A percentile compares a stretch with the other conserved stretches of the same genome.
Conservation (phyloP, 2,329 filamentous ascomycete species). For the Geosmithia putterillii region DNA sequence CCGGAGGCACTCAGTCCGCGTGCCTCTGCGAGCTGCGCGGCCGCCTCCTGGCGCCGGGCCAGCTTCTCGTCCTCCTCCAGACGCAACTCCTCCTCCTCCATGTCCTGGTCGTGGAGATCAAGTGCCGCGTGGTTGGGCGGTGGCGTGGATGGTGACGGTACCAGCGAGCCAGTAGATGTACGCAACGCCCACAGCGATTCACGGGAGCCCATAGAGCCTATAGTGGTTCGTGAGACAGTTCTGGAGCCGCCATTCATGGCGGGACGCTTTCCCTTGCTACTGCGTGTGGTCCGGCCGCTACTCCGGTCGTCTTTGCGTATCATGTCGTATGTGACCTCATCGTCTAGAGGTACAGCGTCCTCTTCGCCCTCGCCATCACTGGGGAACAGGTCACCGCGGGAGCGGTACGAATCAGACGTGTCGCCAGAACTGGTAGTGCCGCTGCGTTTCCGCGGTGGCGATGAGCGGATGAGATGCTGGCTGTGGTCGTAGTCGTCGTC, state of each 20-base stretch:
- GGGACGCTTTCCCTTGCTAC: conserved; percentile 46
- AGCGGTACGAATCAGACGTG: conserved; percentile 77
- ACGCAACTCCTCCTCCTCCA: conserved; percentile 38
- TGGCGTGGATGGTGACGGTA: conserved; percentile 21
- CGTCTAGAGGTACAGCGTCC: conserved; percentile 83
- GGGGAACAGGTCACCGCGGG: conserved; percentile 79
- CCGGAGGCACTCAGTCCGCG: conserved; percentile 14
- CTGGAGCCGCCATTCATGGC: conserved; percentile 26
- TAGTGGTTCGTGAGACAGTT: conserved; percentile 45
- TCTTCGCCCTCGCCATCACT: conserved; percentile 80
- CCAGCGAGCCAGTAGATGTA: conserved; percentile 12
- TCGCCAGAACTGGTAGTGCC: conserved; percentile 67
- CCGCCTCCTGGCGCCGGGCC: conserved; percentile 38
- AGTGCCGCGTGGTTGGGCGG: conserved; percentile 26
- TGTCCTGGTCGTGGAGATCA: conserved; percentile 37
- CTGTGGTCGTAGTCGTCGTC: neutral
- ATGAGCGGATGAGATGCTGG: conserved; percentile 1
- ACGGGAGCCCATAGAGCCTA: conserved; percentile 29
- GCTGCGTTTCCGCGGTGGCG: conserved; percentile 46
- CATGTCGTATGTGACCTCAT: conserved; percentile 79
- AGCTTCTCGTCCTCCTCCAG: conserved; percentile 41
- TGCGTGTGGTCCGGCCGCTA: conserved; percentile 40
- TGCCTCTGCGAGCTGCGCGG: conserved; percentile 36
- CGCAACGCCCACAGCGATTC: conserved; percentile 15
- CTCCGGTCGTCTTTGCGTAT: conserved; percentile 66